Conservation (phyloP, 495 filamentous ascomycete genomes). For the Talaromyces proteolyticus region DNA sequence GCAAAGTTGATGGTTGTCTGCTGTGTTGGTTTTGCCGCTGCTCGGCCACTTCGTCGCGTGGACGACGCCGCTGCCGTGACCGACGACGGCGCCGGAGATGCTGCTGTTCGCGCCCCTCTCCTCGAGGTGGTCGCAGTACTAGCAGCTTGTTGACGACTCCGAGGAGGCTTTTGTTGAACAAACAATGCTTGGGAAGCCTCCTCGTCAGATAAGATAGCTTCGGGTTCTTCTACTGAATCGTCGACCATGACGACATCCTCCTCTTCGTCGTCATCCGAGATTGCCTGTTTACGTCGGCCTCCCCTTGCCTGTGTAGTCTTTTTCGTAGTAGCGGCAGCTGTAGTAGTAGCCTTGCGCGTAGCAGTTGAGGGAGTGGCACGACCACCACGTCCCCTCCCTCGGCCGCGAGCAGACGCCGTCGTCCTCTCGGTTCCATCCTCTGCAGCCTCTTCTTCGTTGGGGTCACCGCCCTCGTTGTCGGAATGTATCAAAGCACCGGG, state of each 20-base stretch:
- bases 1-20: slow-evolving; percentile 77
- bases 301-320: slow-evolving; percentile 27
- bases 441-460: slow-evolving; percentile 38
- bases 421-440: slow-evolving; percentile 32
- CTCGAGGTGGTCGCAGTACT: slow-evolving; percentile 21
- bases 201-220: slow-evolving; percentile 29
- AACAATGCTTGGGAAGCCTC: slow-evolving; percentile 47
- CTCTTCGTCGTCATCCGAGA: slow-evolving; percentile 53
- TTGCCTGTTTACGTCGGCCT: slow-evolving; percentile 35
- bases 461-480: slow-evolving; percentile 45
- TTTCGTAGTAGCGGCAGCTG: slow-evolving; percentile 30
- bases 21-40: slow-evolving; percentile 23
- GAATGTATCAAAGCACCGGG: slow-evolving; percentile 60
- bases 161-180: slow-evolving; percentile 40
- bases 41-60: slow-evolving; percentile 15
- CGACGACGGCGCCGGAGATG: slow-evolving; percentile 39
- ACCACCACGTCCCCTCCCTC: slow-evolving; percentile 46
- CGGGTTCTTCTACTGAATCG: slow-evolving; percentile 59
- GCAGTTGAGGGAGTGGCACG: slow-evolving; percentile 33
- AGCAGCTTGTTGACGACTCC: slow-evolving; percentile 9
- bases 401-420: slow-evolving; percentile 35
- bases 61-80: slow-evolving; percentile 33
- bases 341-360: slow-evolving; percentile 32
- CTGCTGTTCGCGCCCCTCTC: slow-evolving; percentile 24
- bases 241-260: slow-evolving; percentile 63